These are phyloP conservation scores for Phytophthora boehmeriae DNA, from an alignment of 352 stramenopile genomes.

Conservation along the genomic window DNA sequence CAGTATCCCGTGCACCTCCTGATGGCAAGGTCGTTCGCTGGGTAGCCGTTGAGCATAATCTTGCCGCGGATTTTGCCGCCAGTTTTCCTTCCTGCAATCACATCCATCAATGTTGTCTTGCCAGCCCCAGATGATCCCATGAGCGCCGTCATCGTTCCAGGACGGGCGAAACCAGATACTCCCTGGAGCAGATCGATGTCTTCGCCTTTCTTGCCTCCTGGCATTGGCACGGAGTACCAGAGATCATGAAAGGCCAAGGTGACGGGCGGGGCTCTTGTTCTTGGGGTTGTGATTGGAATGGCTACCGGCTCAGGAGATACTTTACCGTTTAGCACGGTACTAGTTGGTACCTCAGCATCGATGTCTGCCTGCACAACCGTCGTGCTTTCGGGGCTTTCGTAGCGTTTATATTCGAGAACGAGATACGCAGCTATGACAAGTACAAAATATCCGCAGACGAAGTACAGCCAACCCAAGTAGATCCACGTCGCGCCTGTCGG, in stretches of 20 bases:
- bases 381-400: constrained; percentile 45
- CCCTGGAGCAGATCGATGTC: constrained; percentile 80
- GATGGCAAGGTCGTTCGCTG: constrained; percentile 44
- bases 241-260: constrained; percentile 47
- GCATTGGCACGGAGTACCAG: constrained; percentile 50
- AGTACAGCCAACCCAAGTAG: constrained; percentile 52
- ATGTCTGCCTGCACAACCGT: constrained; percentile 27
- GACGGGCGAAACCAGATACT: constrained; percentile 57
- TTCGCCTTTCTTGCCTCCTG: constrained; percentile 27
- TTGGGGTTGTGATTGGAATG: constrained; percentile 1
- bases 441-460: constrained; percentile 42
- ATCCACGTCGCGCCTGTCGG: constrained; percentile 46
- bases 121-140: constrained; percentile 74
- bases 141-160: constrained; percentile 61
- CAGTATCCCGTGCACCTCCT: constrained; percentile 50
- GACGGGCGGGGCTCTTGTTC: constrained; percentile 19
- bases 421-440: constrained; percentile 38
- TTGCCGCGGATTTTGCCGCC: constrained; percentile 72
- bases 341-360: constrained; percentile 4
- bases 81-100: constrained; percentile 91
- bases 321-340: background rate
- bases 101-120: constrained; percentile 94
- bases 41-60: constrained; percentile 56
- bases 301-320: constrained; percentile 5
- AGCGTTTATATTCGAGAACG: constrained; percentile 45